Conservation (phyloP, 2,329 filamentous ascomycete genomes). For the Ophiostoma sp. region DNA sequence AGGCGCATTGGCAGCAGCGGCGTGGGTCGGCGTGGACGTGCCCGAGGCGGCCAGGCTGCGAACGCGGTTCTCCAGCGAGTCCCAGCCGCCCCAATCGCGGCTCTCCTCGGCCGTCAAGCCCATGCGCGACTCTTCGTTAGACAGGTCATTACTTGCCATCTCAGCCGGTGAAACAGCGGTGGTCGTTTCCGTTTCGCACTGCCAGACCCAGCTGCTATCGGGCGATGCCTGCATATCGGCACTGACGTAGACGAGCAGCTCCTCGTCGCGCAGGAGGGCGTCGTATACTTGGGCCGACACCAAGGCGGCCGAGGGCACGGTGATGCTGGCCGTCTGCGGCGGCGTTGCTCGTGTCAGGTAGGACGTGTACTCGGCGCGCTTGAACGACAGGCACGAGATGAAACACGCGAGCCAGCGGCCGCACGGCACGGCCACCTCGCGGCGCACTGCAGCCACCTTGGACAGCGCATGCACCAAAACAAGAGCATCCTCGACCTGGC, state of each 20-base stretch:
- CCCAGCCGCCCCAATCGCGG: constrained; percentile 77
- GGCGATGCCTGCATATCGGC: constrained; percentile 78
- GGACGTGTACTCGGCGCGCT: constrained; percentile 38
- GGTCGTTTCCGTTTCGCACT: constrained; percentile 44
- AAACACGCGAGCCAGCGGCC: constrained; percentile 82
- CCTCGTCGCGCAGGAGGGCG: constrained; percentile 62
- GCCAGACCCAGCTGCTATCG: constrained; percentile 82
- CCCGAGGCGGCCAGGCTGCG: constrained; percentile 45
- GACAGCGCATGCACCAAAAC: constrained; percentile 67
- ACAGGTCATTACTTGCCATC: constrained; percentile 33
- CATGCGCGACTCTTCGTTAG: constrained; percentile 46
- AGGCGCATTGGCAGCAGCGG: constrained; percentile 25
- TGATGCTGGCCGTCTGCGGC: background rate
- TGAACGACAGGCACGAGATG: constrained; percentile 57
- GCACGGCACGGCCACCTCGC: constrained; percentile 58
- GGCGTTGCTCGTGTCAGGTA: constrained; percentile 37
- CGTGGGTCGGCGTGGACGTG: constrained; percentile 30
- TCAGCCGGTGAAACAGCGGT: too few relatives aligned
- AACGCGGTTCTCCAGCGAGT: constrained; percentile 61
- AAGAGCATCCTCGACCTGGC: constrained; percentile 66
- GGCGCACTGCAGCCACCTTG: constrained; percentile 59
- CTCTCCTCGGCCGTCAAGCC: constrained; percentile 53
- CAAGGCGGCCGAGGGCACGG: constrained; percentile 25
- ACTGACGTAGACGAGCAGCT: constrained; percentile 79
- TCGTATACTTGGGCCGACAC: constrained; percentile 34